Percentiles rank a stretch among this genome's conserved stretches.
These are phyloP conservation scores for Microbotryum lychnidis-dioicae DNA, from an alignment of 1,284 basidiomycete genomes.

Conservation along the genomic window DNA sequence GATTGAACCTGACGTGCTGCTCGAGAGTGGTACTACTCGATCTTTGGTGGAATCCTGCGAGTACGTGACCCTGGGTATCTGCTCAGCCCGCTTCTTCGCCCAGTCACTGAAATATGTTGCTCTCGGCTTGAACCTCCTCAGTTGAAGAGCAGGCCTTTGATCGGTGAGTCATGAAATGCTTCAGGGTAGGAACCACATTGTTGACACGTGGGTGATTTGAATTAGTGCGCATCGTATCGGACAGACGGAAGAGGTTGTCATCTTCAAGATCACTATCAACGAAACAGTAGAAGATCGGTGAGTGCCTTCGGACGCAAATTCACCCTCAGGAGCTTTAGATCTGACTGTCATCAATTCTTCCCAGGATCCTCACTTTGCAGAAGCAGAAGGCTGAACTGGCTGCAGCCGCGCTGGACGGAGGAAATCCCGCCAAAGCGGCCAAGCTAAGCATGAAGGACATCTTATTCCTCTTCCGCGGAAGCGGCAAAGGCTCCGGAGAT, in stretches of 20 bases:
- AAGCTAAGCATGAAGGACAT: conserved; percentile 76
- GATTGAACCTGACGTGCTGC: conserved; percentile 87
- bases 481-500: too few species aligned
- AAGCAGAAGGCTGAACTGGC: conserved; percentile 79
- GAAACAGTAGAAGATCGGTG: conserved; percentile 86
- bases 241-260: conserved; percentile 76
- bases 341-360: conserved; percentile 1
- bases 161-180: conserved; percentile 48
- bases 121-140: background rate
- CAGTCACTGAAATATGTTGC: conserved; percentile 7
- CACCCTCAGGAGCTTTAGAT: background rate
- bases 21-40: conserved; percentile 33
- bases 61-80: background rate
- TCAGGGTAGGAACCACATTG: too few species aligned
- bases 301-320: conserved; percentile 48
- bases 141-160: conserved; percentile 79
- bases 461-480: conserved; percentile 58
- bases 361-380: conserved; percentile 49
- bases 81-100: conserved; percentile 56
- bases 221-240: conserved; percentile 50
- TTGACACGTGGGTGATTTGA: background rate
- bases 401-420: conserved; percentile 74
- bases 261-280: conserved; percentile 85
- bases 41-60: conserved; percentile 65
- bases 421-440: conserved; percentile 68